Evolutionary conservation across 2,329 filamentous ascomycete species (phyloP).

Genomic region (Neofusicoccum cordaticola): DNA sequence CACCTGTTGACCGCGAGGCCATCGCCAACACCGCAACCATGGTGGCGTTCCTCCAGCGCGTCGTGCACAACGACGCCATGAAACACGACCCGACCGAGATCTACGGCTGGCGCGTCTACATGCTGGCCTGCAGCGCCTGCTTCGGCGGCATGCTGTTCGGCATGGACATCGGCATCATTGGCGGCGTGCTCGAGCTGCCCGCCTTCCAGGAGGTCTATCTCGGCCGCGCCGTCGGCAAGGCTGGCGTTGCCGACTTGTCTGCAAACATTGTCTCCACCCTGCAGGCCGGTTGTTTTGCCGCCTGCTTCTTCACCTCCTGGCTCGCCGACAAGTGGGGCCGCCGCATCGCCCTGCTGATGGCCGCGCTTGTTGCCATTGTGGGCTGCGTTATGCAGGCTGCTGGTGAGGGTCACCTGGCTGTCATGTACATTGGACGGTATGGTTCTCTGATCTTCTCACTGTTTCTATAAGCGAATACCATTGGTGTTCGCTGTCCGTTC

Average conservation of each 20-base stretch:
- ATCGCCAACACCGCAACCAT: conserved; percentile 6
- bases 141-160: conserved; percentile 70
- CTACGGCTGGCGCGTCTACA: conserved; percentile 68
- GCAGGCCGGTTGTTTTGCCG: conserved; percentile 64
- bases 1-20: not conserved
- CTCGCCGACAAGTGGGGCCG: conserved; percentile 57
- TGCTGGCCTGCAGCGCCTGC: conserved; percentile 62
- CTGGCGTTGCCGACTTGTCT: conserved; percentile 51
- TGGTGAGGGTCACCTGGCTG: conserved; percentile 57
- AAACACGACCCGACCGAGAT: conserved; percentile 64
- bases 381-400: conserved; percentile 65
- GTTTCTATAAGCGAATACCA: not conserved
- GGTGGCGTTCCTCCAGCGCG: conserved; percentile 46
- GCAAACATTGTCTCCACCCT: conserved; percentile 71
- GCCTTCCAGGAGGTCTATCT: conserved; percentile 48
- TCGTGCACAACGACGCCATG: conserved; percentile 71
- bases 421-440: conserved; percentile 65
- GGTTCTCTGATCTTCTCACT: conserved; percentile 14
- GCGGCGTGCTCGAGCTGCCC: conserved; percentile 62
- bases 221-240: conserved; percentile 32
- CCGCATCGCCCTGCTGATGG: conserved; percentile 53
- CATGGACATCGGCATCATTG: conserved; percentile 58
- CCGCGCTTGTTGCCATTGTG: conserved; percentile 56
- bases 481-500: too few relatives aligned
- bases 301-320: conserved; percentile 58